Conservation (phyloP, 1,284 basidiomycete genomes). For the Heterobasidion annosum region DNA sequence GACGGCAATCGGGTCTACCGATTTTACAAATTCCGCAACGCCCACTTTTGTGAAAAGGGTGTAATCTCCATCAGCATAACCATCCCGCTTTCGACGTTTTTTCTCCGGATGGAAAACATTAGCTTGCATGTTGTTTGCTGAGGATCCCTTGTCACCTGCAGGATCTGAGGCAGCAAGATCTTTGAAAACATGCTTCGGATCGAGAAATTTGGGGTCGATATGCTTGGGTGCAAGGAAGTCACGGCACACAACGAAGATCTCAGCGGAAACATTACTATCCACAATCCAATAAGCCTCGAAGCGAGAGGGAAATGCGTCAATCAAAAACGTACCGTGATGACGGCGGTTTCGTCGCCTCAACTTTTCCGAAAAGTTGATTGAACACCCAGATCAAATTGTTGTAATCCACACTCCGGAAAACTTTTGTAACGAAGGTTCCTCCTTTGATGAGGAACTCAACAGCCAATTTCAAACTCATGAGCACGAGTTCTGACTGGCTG, state of each 20-base stretch:
- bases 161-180: conserved; percentile 57
- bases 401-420: conserved; percentile 98
- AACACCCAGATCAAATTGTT: conserved; percentile 99
- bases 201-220: conserved; percentile 98
- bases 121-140: conserved; percentile 56
- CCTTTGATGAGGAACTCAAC: conserved; percentile 94
- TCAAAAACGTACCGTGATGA: conserved; percentile 70
- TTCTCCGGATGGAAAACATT: conserved; percentile 99
- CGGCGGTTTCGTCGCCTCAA: conserved; percentile 98
- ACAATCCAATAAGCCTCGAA: neutral
- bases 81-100: conserved; percentile 87
- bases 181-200: conserved; percentile 97
- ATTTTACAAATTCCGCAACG: conserved; percentile 71
- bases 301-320: neutral
- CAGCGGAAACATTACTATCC: conserved; percentile 92
- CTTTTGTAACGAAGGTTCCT: conserved; percentile 96
- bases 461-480: conserved; percentile 94
- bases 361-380: conserved; percentile 91
- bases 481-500: conserved; percentile 92
- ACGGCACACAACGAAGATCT: conserved; percentile 98
- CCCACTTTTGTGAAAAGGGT: conserved; percentile 77
- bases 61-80: conserved; percentile 94
- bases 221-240: conserved; percentile 92
- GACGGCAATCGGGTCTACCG: conserved; percentile 68
- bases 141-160: conserved; percentile 39